A percentile compares a stretch with the other conserved stretches of the same genome.
Conservation (phyloP, 73 alveolate species). For the Breviolum minutum region DNA sequence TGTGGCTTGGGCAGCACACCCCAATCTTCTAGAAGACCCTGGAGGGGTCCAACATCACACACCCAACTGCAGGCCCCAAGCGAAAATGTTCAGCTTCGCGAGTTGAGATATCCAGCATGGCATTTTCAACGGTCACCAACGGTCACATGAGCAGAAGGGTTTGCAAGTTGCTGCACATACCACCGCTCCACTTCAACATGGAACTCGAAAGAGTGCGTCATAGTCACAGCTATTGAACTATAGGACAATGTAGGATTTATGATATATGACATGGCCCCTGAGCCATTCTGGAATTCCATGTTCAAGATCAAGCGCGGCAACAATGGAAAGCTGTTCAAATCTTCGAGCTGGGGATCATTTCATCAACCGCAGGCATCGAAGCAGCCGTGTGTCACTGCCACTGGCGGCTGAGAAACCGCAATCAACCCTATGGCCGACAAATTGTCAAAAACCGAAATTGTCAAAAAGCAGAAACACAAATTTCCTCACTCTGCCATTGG, state of each 20-base stretch:
- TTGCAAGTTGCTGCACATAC: no score
- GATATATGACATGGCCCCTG: not conserved
- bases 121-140: no score
- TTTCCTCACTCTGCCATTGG: not conserved
- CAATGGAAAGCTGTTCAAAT: not conserved
- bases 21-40: slow-evolving; percentile 3
- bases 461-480: not conserved
- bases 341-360: slow-evolving; percentile 1
- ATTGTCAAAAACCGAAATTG: no score
- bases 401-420: no score
- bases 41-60: not conserved
- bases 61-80: not conserved
- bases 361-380: slow-evolving; percentile 2
- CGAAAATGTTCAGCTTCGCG: not conserved
- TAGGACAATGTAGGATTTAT: no score
- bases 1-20: slow-evolving; percentile 37
- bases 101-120: not conserved
- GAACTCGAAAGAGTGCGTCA: no score
- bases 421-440: no score
- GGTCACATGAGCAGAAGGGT: no score
- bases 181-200: no score
- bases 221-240: no score
- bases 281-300: not conserved
- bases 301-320: not conserved
- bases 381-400: not conserved